Base-by-base conservation (phyloP, 2,329 filamentous ascomycete genomes). In the Cladosporium sp. region DNA sequence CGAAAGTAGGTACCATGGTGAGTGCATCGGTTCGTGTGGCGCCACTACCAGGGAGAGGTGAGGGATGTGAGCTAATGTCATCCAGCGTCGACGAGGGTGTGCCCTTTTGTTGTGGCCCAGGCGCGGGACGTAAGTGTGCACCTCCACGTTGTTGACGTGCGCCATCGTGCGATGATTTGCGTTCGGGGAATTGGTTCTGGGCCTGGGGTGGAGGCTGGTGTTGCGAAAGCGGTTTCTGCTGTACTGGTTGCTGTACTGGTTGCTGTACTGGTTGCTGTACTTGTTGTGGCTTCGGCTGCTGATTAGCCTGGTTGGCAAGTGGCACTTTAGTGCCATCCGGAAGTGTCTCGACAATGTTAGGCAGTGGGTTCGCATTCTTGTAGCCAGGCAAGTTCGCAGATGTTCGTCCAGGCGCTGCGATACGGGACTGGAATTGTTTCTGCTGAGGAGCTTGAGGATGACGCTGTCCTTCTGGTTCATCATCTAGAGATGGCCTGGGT, bases 1-100 rank as follows among this genome's bases (percentile, higher is more conserved):
- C 81, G 54, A 91, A 81, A 0, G 90, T 94, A 0, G 93, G 92
- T 61, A 95, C 93, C 71, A 93, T 90, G 0, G 92, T 92, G 15
- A 96, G 81, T 59, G 85, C 88, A 77, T 95, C 92, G 0, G 92
- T 94, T 55, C 91, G 86, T 8, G 86, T 89, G 65, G 83, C 87
- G 65, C 76, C 75, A 60, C 88, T 88, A 14, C 90, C 90, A 26
- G 90, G 88, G 2, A 94, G 79, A 32, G 87, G 83, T n/a, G 91
- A 87, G 3, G 90, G 87, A 67, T 86, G 84, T 34, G 86, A 86
- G 11, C 85, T 83, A 69, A 91, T 85, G 34, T 93, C 90, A 70
- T 88, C 88, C 24, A 90, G 80, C 1, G 83, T 86, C 59, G 74
- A 73, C 10, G 70, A 78, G 65, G 69, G 52, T 38, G 66, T 69